Base-by-base conservation (phyloP, 345 rosid genomes). In the Adansonia digitata region DNA sequence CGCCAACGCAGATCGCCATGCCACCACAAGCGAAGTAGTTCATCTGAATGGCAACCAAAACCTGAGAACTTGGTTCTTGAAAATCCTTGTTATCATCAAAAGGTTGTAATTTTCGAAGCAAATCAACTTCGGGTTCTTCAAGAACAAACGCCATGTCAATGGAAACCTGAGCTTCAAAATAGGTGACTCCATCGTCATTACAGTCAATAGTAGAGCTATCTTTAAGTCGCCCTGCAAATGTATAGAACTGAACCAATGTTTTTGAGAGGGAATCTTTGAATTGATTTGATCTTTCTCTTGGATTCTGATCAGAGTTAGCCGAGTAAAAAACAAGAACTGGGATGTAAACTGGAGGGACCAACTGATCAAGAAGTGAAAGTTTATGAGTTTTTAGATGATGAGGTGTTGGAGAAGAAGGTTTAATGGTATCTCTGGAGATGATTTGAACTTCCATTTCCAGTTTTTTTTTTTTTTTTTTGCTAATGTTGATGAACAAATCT, bases 341-440 rank as follows among this genome's bases (percentile, higher is more conserved):
- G 31, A 78, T 77, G 40, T 82, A 57, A 4, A 61, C 56, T 9
- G 35, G 42, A 20, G 81, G 78, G 17, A 77, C 59, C 9, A 75
- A 57, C 52, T 82, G 81, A 76, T 84, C 77, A 0, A 82, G 77
- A 15, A 76, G 68, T 14, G 82, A 82, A 48, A 84, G 83, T 18
- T 75, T 76, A 77, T 75, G 73, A 51, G 7, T 59, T 71, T 74
- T 43, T 4, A 55, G 80, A 64, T 68, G 65, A 12, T n/a, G 6
- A 8, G 85, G 85, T 12, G 80, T 75, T 69, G 81, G 74, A 49
- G 83, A 71, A 17, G 80, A 75, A 49, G 85, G 84, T 72, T 68
- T 78, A 49, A 76, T 80, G 49, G 62, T 43, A 34, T 80, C 77
- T 70, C 51, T 78, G 15, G 76, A 75, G 10, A 49, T 74, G 71